phyloP scores from a whole-genome alignment of 1,284 basidiomycete genomes.

The Irpex lacteus region DNA sequence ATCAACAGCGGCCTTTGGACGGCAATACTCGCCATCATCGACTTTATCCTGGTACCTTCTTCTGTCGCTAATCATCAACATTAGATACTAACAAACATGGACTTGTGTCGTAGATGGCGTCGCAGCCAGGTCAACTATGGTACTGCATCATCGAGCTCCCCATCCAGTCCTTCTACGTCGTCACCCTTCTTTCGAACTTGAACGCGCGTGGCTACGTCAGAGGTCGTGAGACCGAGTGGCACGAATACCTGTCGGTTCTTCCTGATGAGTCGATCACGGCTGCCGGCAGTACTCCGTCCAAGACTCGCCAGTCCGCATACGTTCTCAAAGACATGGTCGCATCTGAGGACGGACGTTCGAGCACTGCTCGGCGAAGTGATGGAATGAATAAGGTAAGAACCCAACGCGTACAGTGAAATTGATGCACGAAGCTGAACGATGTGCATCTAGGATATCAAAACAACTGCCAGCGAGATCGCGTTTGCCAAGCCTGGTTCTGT shows the following conservation, averaged over 20 bases:
- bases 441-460: too few relatives aligned
- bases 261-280: not conserved
- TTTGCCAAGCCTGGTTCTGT: not conserved
- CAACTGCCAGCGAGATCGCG: not conserved
- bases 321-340: not conserved
- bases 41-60: not conserved
- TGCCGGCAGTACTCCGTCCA: not conserved
- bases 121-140: not conserved
- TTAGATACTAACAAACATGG: too few relatives aligned
- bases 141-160: constrained; percentile 6
- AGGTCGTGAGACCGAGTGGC: not conserved
- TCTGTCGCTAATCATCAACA: too few relatives aligned
- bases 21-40: not conserved
- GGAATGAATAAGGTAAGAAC: not conserved
- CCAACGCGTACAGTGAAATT: too few relatives aligned
- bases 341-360: not conserved
- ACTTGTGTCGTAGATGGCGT: not conserved
- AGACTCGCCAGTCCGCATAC: not conserved
- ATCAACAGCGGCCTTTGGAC: constrained; percentile 6
- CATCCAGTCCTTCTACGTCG: constrained; percentile 7
- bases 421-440: too few relatives aligned
- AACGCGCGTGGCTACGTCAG: constrained; percentile 7
- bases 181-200: constrained; percentile 9
- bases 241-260: not conserved
- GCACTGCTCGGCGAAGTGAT: not conserved